Evolutionary conservation across 1,284 basidiomycete genomes (phyloP).

Genomic region (Tremellales sp.): DNA sequence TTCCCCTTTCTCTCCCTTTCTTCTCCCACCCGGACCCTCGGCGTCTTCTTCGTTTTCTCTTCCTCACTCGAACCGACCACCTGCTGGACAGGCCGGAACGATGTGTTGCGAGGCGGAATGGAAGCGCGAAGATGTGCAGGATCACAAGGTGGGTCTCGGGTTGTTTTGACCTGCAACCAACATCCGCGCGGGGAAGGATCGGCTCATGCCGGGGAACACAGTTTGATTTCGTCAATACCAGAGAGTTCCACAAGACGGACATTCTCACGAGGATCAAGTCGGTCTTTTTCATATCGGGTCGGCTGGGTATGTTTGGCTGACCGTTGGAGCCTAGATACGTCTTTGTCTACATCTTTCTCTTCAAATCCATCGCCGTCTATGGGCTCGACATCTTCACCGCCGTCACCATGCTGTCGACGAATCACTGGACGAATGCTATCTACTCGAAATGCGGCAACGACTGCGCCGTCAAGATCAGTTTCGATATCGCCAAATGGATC

Average conservation of each 20-base stretch:
- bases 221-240: conserved; percentile 92
- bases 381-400: conserved; percentile 97
- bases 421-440: conserved; percentile 84
- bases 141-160: conserved; percentile 75
- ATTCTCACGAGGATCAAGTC: conserved; percentile 82
- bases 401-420: conserved; percentile 89
- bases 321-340: conserved; percentile 61
- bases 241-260: conserved; percentile 84
- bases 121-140: conserved; percentile 96
- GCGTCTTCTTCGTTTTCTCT: background rate
- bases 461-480: conserved; percentile 80
- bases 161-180: conserved; percentile 4
- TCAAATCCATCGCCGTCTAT: conserved; percentile 95
- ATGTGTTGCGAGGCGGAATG: conserved; percentile 73
- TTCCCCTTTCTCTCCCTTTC: conserved; percentile 13
- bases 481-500: conserved; percentile 87
- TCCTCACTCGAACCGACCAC: conserved; percentile 18
- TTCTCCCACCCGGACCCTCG: conserved; percentile 9
- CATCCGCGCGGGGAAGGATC: too few relatives aligned
- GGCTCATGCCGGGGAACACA: conserved; percentile 47
- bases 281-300: conserved; percentile 33
- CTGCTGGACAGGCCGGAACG: conserved; percentile 11
- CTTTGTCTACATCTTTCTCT: conserved; percentile 83
- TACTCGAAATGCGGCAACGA: conserved; percentile 66
- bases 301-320: conserved; percentile 1